Base-by-base conservation (phyloP, 352 stramenopile genomes). In the Phytophthora crassamura region DNA sequence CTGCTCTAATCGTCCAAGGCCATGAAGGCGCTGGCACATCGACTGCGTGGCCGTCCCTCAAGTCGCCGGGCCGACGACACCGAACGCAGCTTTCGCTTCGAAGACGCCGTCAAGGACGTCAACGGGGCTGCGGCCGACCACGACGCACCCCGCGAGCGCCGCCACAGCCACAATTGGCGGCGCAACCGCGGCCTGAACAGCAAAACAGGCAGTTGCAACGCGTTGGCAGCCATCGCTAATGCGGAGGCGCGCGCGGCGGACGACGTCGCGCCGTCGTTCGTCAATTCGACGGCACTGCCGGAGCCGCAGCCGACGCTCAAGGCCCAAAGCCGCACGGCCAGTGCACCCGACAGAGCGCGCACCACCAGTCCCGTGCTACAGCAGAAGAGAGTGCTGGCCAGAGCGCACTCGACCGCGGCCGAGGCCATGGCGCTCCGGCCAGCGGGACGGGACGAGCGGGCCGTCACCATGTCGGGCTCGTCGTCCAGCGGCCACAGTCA, bases 1-100 rank as follows among this genome's bases (percentile, higher is more conserved):
- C 48, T 49, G 42, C 55, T 56, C 58, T 41, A 33, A 42, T 16
- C 6, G 7, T 12, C 10, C 25, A 35, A 16, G 9, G 16, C 11
- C 10, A 81, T 81, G 73, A 81, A 78, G 58, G 58, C 65, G 40
- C 47, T 80, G 40, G 69, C 69, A 11, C 69, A 78, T 51, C 73
- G 73, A 38, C 61, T 78, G 36, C 73, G 69, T 11, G 39, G 58
- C 25, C 64, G 64, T 10, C 58, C 58, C 43, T 34, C 36, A 2
- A 65, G 64, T 39, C 39, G 53, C 64, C 30, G 53, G 20, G 0
- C 28, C 10, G 40, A 77, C 32, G 57, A 67, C 14, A 39, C 18
- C 11, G 63, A 74, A 34, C 53, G 54, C 20, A 74, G 52, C 22
- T 40, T 72, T 33, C 39, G 47, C 52, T 43, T 58, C 32, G 53